Conservation (phyloP, 257 asterid genomes). For the Nyctanthes arbortristis region DNA sequence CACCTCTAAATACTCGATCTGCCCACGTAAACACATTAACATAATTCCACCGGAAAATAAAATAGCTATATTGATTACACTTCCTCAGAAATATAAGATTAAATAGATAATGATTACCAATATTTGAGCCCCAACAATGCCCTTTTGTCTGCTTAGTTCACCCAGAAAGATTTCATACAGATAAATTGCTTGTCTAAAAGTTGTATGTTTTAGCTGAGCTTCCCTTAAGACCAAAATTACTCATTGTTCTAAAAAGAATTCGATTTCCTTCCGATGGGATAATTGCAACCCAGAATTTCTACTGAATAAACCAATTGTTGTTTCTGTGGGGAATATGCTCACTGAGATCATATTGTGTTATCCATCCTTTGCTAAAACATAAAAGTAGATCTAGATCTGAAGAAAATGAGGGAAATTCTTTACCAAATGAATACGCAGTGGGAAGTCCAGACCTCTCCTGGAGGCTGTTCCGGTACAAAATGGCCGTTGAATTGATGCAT, state of each 20-base stretch:
- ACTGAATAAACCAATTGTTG: neutral
- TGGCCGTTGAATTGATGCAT: slow-evolving; percentile 89
- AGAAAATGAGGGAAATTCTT: slow-evolving; percentile 1
- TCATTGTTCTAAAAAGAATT: neutral
- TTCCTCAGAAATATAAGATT: neutral
- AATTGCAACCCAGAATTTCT: neutral
- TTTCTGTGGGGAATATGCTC: neutral
- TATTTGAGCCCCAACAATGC: neutral
- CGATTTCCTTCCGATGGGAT: neutral
- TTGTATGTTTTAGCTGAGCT: neutral
- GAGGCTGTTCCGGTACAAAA: slow-evolving; percentile 93
- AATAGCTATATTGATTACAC: neutral
- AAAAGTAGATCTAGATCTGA: slow-evolving; percentile 6
- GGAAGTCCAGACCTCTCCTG: slow-evolving; percentile 84
- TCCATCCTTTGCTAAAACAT: neutral
- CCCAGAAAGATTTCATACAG: neutral
- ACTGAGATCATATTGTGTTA: slow-evolving; percentile 11
- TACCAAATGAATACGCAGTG: slow-evolving; percentile 13
- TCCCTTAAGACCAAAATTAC: neutral
- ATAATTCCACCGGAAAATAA: neutral
- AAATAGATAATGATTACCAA: neutral
- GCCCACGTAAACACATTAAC: slow-evolving; percentile 20
- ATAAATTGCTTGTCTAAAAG: neutral
- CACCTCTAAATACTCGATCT: slow-evolving; percentile 94
- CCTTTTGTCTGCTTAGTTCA: neutral